Conservation (phyloP, 805 yeast genomes). For the Phaffomyces thermotolerans region DNA sequence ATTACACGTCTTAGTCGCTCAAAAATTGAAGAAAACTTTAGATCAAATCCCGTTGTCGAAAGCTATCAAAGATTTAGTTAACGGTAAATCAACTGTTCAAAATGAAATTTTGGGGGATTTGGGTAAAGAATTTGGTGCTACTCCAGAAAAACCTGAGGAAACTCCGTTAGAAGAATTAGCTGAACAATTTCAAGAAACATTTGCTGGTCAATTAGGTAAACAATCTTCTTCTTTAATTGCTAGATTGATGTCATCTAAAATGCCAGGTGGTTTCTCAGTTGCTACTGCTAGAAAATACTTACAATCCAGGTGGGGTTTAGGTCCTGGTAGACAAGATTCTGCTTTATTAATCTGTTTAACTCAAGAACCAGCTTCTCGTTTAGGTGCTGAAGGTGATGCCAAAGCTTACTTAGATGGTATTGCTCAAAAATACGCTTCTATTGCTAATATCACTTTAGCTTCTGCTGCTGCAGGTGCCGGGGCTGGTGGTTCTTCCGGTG, state of each 20-base stretch:
- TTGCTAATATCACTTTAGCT: constrained; percentile 74
- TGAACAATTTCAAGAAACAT: constrained; percentile 87
- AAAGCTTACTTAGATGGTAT: constrained; percentile 77
- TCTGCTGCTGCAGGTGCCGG: constrained; percentile 47
- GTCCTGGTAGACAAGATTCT: constrained; percentile 90
- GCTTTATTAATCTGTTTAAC: constrained; percentile 78
- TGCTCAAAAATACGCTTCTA: constrained; percentile 80
- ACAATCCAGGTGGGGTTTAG: constrained; percentile 89
- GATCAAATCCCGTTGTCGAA: constrained; percentile 82
- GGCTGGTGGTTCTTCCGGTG: constrained; percentile 56
- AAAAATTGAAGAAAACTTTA: constrained; percentile 85
- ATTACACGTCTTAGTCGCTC: constrained; percentile 87
- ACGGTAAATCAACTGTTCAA: constrained; percentile 98
- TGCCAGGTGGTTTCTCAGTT: constrained; percentile 99
- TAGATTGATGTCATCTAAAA: constrained; percentile 89
- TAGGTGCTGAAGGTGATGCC: constrained; percentile 83
- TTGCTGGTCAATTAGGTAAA: constrained; percentile 86
- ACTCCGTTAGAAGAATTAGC: constrained; percentile 95
- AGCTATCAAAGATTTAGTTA: constrained; percentile 94
- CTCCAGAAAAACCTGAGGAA: constrained; percentile 99
- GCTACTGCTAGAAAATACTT: constrained; percentile 88
- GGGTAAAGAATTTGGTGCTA: constrained; percentile 95
- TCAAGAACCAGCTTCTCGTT: constrained; percentile 85
- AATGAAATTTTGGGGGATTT: constrained; percentile 97
- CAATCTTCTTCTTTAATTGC: constrained; percentile 85